Evolutionary conservation across 2,329 filamentous ascomycete species (phyloP), one percentile per base, ranked within the genome.

Genomic region (Salinomyces thailandicus): DNA sequence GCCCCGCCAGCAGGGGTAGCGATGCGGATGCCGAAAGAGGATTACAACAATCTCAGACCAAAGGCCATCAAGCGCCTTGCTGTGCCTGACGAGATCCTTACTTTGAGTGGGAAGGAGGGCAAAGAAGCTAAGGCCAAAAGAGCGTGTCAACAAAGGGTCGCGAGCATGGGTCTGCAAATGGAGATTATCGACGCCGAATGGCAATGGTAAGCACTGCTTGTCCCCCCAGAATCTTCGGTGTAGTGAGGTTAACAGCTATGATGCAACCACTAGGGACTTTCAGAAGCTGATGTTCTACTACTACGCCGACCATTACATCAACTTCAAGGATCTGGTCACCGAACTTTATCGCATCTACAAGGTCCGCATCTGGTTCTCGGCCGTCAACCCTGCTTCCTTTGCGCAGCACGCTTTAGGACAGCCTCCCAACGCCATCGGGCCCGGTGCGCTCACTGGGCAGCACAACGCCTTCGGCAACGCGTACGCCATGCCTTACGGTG

Each of bases 301-400:
- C 64, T 98, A 95, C 58, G 89, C 91, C 36, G 87, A 95, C 55
- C 79, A 85, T 0, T 98, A 98, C 59, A 94, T 98, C 69, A 96
- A 96, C 65, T 98, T 98, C 72, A 98, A 98, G 59, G 85, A 85
- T 2, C 75, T 98, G 12, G 91, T 98, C 36, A 94, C 87, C 0
- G 91, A 98, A 57, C 71, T 98, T 9, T 98, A 96, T 73, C 96
- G 96, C 64, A 89, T 96, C 44, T 98, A 96, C 72, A 98, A 98
- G 68, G 94, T 89, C 15, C 78, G 93, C 50, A 98, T 98, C 53
- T 98, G 91, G 91, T 94, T 98, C 85, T 96, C 89, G 4, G 91
- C 91, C 3, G 93, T 98, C 61, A 98, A 98, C 58, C 91, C 91
- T 5, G 91, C 89, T 4, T 95, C 89, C 0, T 95, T 96, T 60